phyloP scores from a whole-genome alignment of 768 basidiomycete genomes.

The Calocybe cyanea region DNA sequence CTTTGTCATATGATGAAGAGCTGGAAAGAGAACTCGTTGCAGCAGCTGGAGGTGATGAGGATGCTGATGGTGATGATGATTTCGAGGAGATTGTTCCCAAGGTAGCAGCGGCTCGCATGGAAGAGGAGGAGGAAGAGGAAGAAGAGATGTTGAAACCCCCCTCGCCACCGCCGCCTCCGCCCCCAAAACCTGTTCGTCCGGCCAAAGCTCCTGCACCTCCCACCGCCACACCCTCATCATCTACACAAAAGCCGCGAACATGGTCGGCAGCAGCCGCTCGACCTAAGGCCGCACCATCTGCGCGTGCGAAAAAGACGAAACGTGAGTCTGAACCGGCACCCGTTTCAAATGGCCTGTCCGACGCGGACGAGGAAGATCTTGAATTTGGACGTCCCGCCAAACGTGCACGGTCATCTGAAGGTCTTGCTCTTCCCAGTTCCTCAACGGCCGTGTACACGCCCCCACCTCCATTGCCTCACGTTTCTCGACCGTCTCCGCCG shows the following conservation, averaged over 20 bases:
- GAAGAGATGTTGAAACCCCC: constrained; percentile 26
- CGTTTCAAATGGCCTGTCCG: constrained; percentile 13
- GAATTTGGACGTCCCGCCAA: constrained; percentile 48
- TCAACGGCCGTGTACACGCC: constrained; percentile 21
- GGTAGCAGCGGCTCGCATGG: constrained; percentile 21
- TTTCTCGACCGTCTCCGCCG: constrained; percentile 16
- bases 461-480: constrained; percentile 22
- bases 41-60: constrained; percentile 25
- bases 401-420: constrained; percentile 25
- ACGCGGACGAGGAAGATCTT: constrained; percentile 45
- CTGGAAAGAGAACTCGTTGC: constrained; percentile 24
- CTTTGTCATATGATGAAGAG: constrained; percentile 20
- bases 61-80: constrained; percentile 39
- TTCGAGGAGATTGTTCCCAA: constrained; percentile 36
- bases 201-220: constrained; percentile 20
- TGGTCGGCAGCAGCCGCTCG: constrained; percentile 1
- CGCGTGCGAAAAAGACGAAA: constrained; percentile 20
- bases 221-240: constrained; percentile 11
- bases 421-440: constrained; percentile 36
- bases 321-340: constrained; percentile 20
- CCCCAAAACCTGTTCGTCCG: constrained; percentile 27
- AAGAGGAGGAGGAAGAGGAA: constrained; percentile 35
- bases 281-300: constrained; percentile 9
- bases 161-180: constrained; percentile 25
- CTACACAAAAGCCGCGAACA: constrained; percentile 2